Base-by-base conservation (phyloP, 2,329 filamentous ascomycete genomes). In the Ceratocystis albifundus region DNA sequence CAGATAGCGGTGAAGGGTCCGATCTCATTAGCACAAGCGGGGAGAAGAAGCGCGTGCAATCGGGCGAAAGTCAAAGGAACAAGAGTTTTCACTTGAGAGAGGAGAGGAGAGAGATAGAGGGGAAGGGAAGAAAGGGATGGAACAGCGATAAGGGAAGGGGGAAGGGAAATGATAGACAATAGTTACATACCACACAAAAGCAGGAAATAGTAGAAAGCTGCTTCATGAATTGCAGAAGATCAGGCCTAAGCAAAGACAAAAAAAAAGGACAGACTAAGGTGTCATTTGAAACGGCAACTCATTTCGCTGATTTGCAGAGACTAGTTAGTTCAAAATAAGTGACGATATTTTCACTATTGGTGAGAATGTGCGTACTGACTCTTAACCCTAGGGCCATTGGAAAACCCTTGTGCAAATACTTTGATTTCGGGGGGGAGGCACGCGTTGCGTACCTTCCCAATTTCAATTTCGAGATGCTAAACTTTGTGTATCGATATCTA, bases 1-100 rank as follows among this genome's bases (percentile, higher is more conserved):
- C 8, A 57, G 22, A 57, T 57, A 57, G 50, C 50, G 50, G 50
- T 57, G 50, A 57, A 57, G 50, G 50, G 50, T 20, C 20, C 46
- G 46, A 20, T n/a, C 5, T 50, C 46, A 50, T n/a, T n/a, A 50
- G 50, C 28, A 28, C 50, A 5, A 17, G 10, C 25, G 4, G 8
- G 2, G 3, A 57, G 25, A 15, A 57, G 50, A 20, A 8, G 22
- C 8, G 12, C 12, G n/a, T 30, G 53, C 30, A 28, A 30, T 10
- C 53, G 22, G 53, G 53, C 53, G 22, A 57, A 57, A 57, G 53
- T 7, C 53, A 30, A 25, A 57, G 32, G 20, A 20, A 30, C 17
- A 57, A 57, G 53, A 25, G 53, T 4, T 30, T 36, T 30, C 15
- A 6, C 2, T 32, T 7, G 53, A n/a, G 17, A 22, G 1, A 10